A percentile compares a stretch with the other conserved stretches of the same genome.
phyloP scores from a whole-genome alignment of 306 rosid species.

The Senna tora region DNA sequence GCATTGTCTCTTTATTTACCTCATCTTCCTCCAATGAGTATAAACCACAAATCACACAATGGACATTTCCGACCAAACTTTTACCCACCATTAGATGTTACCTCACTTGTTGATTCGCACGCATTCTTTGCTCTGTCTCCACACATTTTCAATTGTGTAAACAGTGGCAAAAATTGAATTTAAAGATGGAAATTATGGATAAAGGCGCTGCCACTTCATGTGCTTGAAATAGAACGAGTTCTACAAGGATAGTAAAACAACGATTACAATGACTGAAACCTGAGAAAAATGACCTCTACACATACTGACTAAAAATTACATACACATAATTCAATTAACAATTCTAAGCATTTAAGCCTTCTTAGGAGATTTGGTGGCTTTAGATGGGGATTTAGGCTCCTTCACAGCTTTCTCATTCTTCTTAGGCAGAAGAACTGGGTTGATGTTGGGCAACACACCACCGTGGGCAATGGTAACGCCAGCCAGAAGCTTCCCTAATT shows the following conservation, averaged over 20 bases:
- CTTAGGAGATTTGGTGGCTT: not conserved
- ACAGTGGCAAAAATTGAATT: not conserved
- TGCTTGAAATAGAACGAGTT: not conserved
- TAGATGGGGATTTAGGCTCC: too few relatives aligned
- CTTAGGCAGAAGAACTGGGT: too few relatives aligned
- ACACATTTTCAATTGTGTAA: not conserved
- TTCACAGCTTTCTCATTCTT: too few relatives aligned
- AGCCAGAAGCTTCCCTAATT: constrained; percentile 56
- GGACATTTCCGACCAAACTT: not conserved
- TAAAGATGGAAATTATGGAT: not conserved
- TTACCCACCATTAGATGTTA: not conserved
- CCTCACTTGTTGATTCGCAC: not conserved
- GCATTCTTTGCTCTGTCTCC: not conserved
- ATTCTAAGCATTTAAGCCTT: not conserved
- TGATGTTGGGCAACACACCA: too few relatives aligned
- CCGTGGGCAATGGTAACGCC: constrained; percentile 48
- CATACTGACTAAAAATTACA: too few relatives aligned
- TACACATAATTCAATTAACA: too few relatives aligned
- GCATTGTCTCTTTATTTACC: not conserved
- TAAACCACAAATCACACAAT: not conserved
- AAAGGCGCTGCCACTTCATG: not conserved
- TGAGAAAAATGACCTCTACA: too few relatives aligned
- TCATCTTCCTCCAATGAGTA: not conserved
- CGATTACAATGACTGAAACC: not conserved
- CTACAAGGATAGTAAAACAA: not conserved